Evolutionary conservation across 495 filamentous ascomycete genomes (phyloP), one percentile per base, ranked within the genome.

Genomic region (Parmelia sp.): DNA sequence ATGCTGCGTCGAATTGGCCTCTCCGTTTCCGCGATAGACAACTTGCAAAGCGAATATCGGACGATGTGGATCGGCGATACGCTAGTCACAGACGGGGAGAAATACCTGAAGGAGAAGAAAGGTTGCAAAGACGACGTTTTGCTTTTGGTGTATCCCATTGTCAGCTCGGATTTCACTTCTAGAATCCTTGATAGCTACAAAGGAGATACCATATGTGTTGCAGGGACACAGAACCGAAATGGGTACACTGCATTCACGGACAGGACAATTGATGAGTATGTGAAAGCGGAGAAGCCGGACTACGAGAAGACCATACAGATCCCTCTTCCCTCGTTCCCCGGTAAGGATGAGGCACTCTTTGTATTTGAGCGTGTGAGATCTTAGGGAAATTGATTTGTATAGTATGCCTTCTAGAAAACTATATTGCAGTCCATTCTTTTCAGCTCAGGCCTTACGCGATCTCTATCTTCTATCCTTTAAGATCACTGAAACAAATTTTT

Each of bases 141-240:
- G 19, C 69, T 88, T 25, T 72, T 88, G 14, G 84, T 88, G 1
- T 88, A 88, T 71, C 83, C 84, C 25, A 79, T 84, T 36, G 82
- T 83, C 0, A 79, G 79, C 5, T 75, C 75, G 8, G 78, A 74
- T 21, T 88, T 88, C 64, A 86, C 84, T 19, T 71, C 74, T 36
- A 70, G 68, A 60, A 70, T 86, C 65, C 64, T 88, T 42, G 72
- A 72, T 35, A 78, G 77, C 40, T 88, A 82, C 68, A 66, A 69
- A n/a, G 86, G 84, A 12, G 79, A 84, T 68, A 81, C 77, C 17
- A 70, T 87, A 8, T 78, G 83, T 25, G 80, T 86, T 19, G 85
- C 82, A 2, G 84, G 85, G n/a, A 86, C 86, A 56, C 83, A 86
- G 74, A 87, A 86, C 70, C 62, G 56, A 56, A 86, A 83, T 66